A percentile compares a stretch with the other conserved stretches of the same genome.
Evolutionary conservation across 306 rosid species (phyloP).

Genomic region (Dryas octopetala): DNA sequence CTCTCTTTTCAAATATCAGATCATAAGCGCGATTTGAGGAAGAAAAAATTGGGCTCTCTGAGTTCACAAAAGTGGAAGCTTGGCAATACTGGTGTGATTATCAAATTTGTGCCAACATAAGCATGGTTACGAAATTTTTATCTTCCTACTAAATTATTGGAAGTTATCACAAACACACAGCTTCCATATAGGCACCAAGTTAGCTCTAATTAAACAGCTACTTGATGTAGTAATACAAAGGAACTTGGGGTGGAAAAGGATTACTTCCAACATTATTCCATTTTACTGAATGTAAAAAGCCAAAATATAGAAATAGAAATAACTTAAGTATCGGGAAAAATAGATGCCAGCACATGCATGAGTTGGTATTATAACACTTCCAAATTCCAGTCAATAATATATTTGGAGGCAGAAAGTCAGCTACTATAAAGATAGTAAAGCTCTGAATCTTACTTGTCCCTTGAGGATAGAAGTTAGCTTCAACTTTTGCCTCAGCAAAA

Average conservation of each 20-base stretch:
- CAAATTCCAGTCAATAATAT: not conserved
- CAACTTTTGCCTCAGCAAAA: conserved; percentile 86
- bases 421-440: conserved; percentile 27
- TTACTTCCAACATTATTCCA: not conserved
- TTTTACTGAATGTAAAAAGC: not conserved
- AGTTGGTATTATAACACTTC: not conserved
- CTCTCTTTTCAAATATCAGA: too few relatives aligned
- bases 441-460: conserved; percentile 80
- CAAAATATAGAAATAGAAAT: not conserved
- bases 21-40: too few relatives aligned
- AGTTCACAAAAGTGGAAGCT: too few relatives aligned
- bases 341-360: not conserved
- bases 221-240: not conserved
- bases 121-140: not conserved
- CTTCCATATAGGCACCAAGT: conserved; percentile 10
- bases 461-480: conserved; percentile 88
- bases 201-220: not conserved
- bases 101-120: not conserved
- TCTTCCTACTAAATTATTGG: not conserved
- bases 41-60: too few relatives aligned
- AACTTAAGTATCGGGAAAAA: not conserved
- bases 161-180: not conserved
- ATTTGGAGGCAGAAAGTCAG: conserved; percentile 12
- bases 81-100: not conserved
- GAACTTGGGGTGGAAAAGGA: not conserved